Conservation (phyloP, 1,284 basidiomycete genomes). For the Athelia psychrophila region DNA sequence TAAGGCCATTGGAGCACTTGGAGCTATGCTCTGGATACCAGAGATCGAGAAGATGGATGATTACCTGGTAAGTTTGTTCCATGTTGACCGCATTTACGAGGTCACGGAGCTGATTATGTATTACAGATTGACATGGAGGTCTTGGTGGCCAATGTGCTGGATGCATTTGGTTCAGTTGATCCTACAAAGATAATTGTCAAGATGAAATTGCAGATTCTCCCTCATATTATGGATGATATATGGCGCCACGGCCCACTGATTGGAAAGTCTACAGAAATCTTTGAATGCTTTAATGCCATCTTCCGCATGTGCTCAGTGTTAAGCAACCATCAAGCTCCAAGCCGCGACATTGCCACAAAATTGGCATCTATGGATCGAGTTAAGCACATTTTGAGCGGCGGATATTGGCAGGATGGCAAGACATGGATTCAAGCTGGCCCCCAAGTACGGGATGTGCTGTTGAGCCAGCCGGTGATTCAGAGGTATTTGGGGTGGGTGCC, state of each 20-base stretch:
- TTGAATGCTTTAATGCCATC: conserved; percentile 33
- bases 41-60: conserved; percentile 31
- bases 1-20: conserved; percentile 26
- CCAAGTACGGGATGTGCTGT: no score
- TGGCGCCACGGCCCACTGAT: conserved; percentile 30
- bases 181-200: conserved; percentile 31
- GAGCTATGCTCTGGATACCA: conserved; percentile 27
- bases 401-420: conserved; percentile 18
- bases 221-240: conserved; percentile 31
- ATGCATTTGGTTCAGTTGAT: conserved; percentile 23
- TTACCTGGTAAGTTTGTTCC: conserved; percentile 26
- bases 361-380: conserved; percentile 24
- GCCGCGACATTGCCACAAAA: conserved; percentile 32
- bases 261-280: conserved; percentile 29
- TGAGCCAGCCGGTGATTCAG: no score
- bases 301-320: conserved; percentile 30
- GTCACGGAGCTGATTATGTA: not conserved
- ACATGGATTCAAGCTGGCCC: conserved; percentile 15
- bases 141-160: conserved; percentile 29
- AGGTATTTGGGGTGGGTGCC: no score
- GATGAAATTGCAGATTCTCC: conserved; percentile 33
- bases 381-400: conserved; percentile 27
- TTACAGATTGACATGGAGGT: conserved; percentile 25
- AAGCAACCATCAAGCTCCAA: conserved; percentile 35
- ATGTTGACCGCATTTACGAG: not conserved